Base-by-base conservation (phyloP, 805 yeast genomes). In the Brettanomyces bruxellensis region DNA sequence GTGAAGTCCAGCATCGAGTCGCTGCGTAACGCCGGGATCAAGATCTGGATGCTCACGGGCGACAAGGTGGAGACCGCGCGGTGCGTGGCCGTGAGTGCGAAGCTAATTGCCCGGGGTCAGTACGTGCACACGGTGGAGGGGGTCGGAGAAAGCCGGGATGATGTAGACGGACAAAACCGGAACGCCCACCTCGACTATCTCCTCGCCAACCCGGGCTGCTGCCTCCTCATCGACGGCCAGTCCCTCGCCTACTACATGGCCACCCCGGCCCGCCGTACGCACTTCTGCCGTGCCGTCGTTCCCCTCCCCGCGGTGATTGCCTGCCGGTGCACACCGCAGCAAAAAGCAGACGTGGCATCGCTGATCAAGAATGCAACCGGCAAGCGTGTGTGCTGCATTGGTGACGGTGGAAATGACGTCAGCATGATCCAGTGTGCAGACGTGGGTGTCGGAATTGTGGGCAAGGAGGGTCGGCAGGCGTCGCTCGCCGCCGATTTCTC, bases 341-440 rank as follows among this genome's bases (percentile, higher is more conserved):
- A 93, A 59, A 93, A 93, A 62, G 98, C 98, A 0, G 98, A 93
- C 60, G 86, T 95, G 46, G 97, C 98, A 0, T 56, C 77, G 25
- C 69, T 83, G 52, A 93, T 93, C 52, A 76, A 90, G 57, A 77
- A 76, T 49, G 67, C 78, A 30, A 93, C 98, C 0, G 86, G 87
- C 4, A 87, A 86, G 59, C 71, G 99, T 44, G 97, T 91, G 2
- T 91, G 98, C 54, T 93, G 98, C 59, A 95, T 93, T 54, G 99
- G 99, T 47, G 99, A 93, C 65, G 99, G 99, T 57, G 99, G 99
- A 56, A 93, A 93, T 59, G 99, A 93, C 66, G 99, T 93, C 34
- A 86, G 95, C 56, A 93, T 93, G 99, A 93, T 93, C 54, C 99
- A 93, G 66, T 84, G 95, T 54, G 99, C 99, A 0, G 96, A 95